A percentile compares a stretch with the other conserved stretches of the same genome.
Evolutionary conservation across 345 rosid genomes (phyloP).

Genomic region (Salix dunnii): DNA sequence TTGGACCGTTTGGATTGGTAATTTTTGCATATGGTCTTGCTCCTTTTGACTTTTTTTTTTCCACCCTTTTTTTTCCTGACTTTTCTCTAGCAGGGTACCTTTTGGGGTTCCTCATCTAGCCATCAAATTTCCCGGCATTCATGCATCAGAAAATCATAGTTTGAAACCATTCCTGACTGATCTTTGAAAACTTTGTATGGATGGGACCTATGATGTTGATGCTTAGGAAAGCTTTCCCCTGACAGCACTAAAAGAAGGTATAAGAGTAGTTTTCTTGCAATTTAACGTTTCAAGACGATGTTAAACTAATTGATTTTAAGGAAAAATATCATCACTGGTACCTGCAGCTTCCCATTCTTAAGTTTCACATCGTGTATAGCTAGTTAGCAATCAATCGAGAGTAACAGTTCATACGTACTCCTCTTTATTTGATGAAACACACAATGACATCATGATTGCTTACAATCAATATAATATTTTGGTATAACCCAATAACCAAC

Average conservation of each 20-base stretch:
- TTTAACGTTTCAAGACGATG: too few species aligned
- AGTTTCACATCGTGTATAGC: too few species aligned
- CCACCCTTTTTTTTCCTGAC: background rate
- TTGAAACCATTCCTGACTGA: background rate
- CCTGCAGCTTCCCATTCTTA: too few species aligned
- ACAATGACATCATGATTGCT: constrained; percentile 15
- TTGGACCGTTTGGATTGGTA: too few species aligned
- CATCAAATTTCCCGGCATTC: background rate
- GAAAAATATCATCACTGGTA: too few species aligned
- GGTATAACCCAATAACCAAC: constrained; percentile 38
- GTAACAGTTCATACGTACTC: too few species aligned
- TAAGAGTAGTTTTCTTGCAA: too few species aligned
- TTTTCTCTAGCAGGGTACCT: background rate
- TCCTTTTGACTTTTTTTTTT: constrained; percentile 21
- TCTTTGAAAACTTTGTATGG: background rate
- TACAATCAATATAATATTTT: constrained; percentile 30
- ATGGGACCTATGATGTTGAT: constrained; percentile 11
- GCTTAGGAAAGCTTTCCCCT: background rate
- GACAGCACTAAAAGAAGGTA: too few species aligned
- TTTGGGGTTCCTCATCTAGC: background rate
- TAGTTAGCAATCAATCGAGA: too few species aligned
- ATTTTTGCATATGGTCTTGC: background rate
- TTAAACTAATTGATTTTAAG: too few species aligned
- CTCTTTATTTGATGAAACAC: constrained; percentile 17
- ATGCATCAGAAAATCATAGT: constrained; percentile 1